phyloP scores from a whole-genome alignment of 768 basidiomycete species.

The Nidularia pulvinata region DNA sequence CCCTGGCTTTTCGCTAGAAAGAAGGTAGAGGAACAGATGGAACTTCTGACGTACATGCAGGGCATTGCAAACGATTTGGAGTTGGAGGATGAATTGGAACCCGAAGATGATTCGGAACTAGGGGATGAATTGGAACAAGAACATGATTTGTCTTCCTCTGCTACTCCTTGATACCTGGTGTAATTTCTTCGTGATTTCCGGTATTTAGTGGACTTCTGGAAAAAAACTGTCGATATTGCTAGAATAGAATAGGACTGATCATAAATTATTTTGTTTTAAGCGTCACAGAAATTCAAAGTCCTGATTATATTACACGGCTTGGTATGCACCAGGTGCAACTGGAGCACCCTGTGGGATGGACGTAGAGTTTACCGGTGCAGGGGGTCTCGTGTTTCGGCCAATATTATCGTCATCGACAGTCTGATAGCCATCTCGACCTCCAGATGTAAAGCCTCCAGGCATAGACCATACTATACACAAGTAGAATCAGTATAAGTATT shows the following conservation, averaged over 20 bases:
- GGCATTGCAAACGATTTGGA: conserved; percentile 33
- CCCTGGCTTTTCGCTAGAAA: conserved; percentile 77
- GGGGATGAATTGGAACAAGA: too few relatives aligned
- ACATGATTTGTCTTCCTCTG: too few relatives aligned
- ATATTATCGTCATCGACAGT: conserved; percentile 53
- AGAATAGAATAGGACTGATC: too few relatives aligned
- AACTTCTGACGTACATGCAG: conserved; percentile 28
- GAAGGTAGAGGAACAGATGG: conserved; percentile 46
- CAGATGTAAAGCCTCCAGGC: conserved; percentile 70
- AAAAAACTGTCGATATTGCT: too few relatives aligned
- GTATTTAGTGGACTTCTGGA: too few relatives aligned
- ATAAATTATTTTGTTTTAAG: background rate
- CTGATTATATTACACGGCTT: conserved; percentile 28
- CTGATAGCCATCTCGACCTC: conserved; percentile 59
- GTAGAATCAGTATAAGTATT: conserved; percentile 3
- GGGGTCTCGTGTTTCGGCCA: conserved; percentile 18
- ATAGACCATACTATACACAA: conserved; percentile 67
- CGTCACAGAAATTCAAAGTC: background rate
- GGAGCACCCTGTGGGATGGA: conserved; percentile 15
- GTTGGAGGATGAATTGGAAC: conserved; percentile 10
- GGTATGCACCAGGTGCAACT: conserved; percentile 38
- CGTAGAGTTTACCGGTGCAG: conserved; percentile 18
- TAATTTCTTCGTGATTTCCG: too few relatives aligned
- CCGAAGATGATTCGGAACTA: too few relatives aligned
- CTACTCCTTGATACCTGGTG: too few relatives aligned